A percentile compares a stretch with the other conserved stretches of the same genome.
These are phyloP conservation scores for Hypoxylon sp. DNA, from an alignment of 2,329 filamentous ascomycete genomes.

Conservation along the genomic window DNA sequence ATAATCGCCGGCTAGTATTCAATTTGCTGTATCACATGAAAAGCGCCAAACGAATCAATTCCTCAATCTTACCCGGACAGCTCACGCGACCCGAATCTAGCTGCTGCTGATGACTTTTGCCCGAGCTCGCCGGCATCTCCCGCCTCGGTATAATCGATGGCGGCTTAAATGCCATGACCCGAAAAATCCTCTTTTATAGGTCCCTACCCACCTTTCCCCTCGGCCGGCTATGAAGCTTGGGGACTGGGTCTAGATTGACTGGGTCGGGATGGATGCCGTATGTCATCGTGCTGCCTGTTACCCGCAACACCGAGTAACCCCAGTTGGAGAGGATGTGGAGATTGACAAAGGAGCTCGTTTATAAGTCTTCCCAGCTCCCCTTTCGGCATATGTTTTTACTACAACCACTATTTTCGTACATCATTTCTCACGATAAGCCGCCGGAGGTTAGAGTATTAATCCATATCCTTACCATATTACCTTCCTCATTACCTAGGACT, in stretches of 20 bases:
- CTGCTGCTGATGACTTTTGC: constrained; percentile 47
- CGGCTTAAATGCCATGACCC: constrained; percentile 51
- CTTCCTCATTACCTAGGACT: constrained; percentile 19
- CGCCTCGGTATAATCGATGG: constrained; percentile 49
- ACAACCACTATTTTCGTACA: constrained; percentile 35
- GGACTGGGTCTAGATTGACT: constrained; percentile 37
- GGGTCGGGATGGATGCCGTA: constrained; percentile 38
- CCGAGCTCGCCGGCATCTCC: constrained; percentile 52
- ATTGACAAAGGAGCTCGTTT: constrained; percentile 33
- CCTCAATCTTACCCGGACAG: constrained; percentile 1
- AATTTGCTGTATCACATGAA: constrained; percentile 30
- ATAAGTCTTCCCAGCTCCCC: constrained; percentile 41
- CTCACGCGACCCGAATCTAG: constrained; percentile 39
- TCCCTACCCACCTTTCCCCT: constrained; percentile 46
- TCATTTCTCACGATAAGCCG: constrained; percentile 37
- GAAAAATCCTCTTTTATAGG: constrained; percentile 55
- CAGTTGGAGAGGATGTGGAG: constrained; percentile 32
- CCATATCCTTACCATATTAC: constrained; percentile 23
- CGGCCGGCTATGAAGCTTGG: constrained; percentile 39
- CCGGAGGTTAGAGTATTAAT: constrained; percentile 36
- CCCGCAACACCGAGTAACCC: constrained; percentile 41
- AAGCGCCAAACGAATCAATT: constrained; percentile 27
- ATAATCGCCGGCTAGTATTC: constrained; percentile 6
- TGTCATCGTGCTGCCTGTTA: constrained; percentile 41
- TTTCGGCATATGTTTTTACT: constrained; percentile 45